phyloP scores from a whole-genome alignment of 2,329 filamentous ascomycete species.

The Trichoderma guizhouense region DNA sequence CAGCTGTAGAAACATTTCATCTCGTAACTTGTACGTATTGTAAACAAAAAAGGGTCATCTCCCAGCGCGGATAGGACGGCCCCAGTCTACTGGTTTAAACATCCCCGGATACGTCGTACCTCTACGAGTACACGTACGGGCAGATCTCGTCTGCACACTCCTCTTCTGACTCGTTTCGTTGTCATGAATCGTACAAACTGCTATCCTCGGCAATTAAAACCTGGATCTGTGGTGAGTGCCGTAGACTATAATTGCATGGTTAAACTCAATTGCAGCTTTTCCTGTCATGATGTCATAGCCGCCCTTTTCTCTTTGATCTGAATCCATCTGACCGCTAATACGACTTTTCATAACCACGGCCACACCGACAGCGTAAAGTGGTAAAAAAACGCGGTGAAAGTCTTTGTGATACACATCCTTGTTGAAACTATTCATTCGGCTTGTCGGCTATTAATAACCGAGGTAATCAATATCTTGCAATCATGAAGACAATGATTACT shows the following conservation, averaged over 20 bases:
- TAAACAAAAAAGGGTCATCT: neutral
- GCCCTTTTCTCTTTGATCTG: neutral
- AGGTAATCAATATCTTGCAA: neutral
- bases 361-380: neutral
- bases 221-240: neutral
- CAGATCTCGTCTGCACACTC: neutral
- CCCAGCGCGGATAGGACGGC: neutral
- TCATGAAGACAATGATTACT: neutral
- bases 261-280: constrained; percentile 8
- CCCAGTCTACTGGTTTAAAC: neutral
- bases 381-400: neutral
- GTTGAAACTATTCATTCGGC: neutral
- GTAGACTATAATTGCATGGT: neutral
- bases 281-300: constrained; percentile 7
- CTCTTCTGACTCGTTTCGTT: neutral
- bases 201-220: neutral
- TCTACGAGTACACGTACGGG: neutral
- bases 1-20: constrained; percentile 54
- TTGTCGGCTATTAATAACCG: neutral
- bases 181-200: neutral
- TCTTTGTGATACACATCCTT: neutral
- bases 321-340: neutral
- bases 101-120: neutral
- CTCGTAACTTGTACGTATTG: neutral
- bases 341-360: neutral